These are phyloP conservation scores for Nakaseomyces kungkrabaensis DNA, from an alignment of 1,139 yeast genomes.

Conservation along the genomic window DNA sequence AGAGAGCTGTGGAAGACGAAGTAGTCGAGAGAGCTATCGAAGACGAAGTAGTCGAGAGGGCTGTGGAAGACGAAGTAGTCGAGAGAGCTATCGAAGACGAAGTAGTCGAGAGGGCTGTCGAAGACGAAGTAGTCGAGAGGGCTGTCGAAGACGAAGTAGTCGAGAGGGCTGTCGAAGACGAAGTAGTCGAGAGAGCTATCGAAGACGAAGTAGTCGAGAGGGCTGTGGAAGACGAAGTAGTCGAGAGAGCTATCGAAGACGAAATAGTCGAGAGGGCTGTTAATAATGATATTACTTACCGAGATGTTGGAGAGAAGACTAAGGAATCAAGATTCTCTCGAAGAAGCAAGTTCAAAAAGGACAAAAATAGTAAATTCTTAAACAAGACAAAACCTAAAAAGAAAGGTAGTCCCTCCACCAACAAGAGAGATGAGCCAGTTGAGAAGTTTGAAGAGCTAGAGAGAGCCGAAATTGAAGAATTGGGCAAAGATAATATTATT, in stretches of 20 bases:
- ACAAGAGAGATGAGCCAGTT: neutral
- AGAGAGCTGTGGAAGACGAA: slow-evolving; percentile 2
- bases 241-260: slow-evolving; percentile 4
- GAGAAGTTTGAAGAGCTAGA: neutral
- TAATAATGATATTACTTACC: slow-evolving; percentile 4
- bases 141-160: slow-evolving; percentile 3
- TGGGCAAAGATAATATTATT: neutral
- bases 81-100: slow-evolving; percentile 1
- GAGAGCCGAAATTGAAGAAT: neutral
- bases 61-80: slow-evolving; percentile 3
- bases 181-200: slow-evolving; percentile 4
- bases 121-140: slow-evolving; percentile 2
- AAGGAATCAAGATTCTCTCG: neutral
- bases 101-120: slow-evolving; percentile 5
- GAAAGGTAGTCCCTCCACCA: neutral
- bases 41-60: slow-evolving; percentile 4
- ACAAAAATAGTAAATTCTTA: neutral
- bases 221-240: slow-evolving; percentile 2
- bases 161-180: neutral
- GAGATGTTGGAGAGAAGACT: neutral
- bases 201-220: neutral
- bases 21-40: slow-evolving; percentile 4
- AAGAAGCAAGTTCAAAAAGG: neutral
- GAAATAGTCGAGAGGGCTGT: slow-evolving; percentile 2
- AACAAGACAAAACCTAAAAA: neutral